Conservation (phyloP, 345 rosid species). For the Camelina hispida region DNA sequence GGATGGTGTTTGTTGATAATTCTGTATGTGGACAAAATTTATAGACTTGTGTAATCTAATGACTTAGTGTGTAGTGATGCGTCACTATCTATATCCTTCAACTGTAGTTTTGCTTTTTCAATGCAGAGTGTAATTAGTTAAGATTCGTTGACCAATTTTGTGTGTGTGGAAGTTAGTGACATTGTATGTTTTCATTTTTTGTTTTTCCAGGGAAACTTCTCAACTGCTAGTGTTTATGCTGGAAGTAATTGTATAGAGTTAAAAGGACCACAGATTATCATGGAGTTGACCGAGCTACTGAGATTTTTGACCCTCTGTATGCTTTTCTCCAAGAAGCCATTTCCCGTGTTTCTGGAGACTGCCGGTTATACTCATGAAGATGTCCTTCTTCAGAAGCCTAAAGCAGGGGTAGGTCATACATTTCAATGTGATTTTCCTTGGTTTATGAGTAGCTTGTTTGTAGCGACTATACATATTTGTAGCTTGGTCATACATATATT, state of each 20-base stretch:
- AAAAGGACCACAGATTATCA: constrained; percentile 67
- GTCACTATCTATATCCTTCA: not conserved
- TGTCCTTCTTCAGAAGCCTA: constrained; percentile 93
- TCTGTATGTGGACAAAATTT: not conserved
- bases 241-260: constrained; percentile 66
- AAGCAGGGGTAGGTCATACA: constrained; percentile 78
- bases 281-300: constrained; percentile 63
- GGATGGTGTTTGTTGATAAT: not conserved
- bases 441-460: constrained; percentile 14
- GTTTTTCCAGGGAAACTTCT: constrained; percentile 69
- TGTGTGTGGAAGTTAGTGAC: constrained; percentile 4
- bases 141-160: not conserved
- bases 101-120: constrained; percentile 11
- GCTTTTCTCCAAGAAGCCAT: constrained; percentile 93
- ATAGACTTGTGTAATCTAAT: not conserved
- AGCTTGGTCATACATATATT: too few species aligned
- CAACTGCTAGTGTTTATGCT: constrained; percentile 84
- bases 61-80: constrained; percentile 15
- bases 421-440: not conserved
- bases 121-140: not conserved
- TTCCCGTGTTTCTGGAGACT: constrained; percentile 81
- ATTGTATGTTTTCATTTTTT: not conserved
- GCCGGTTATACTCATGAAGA: constrained; percentile 76
- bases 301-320: constrained; percentile 82
- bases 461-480: too few species aligned